Conservation (phyloP, 495 filamentous ascomycete genomes). For the Penicillium pulvis region DNA sequence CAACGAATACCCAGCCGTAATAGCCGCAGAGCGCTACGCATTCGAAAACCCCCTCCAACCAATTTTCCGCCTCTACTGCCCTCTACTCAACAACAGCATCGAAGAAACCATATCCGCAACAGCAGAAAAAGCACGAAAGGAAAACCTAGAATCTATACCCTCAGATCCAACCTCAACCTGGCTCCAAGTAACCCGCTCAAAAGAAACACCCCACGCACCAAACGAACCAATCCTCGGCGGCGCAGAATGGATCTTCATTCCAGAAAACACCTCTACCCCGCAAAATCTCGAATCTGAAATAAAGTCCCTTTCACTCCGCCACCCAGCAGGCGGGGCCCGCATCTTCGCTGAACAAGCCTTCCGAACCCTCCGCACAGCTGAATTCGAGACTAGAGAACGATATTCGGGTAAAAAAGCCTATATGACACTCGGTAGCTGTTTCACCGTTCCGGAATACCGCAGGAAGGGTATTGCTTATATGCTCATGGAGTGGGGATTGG, state of each 20-base stretch:
- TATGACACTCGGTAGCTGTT: slow-evolving; percentile 12
- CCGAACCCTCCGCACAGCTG: slow-evolving; percentile 2
- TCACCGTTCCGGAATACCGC: slow-evolving; percentile 8
- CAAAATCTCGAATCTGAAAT: neutral
- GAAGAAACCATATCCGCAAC: slow-evolving; percentile 4
- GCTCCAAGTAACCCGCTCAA: slow-evolving; percentile 7
- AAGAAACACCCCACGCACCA: neutral
- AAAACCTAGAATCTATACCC: neutral
- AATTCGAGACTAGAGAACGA: neutral
- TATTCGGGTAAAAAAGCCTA: neutral
- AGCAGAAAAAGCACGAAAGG: neutral
- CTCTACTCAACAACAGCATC: neutral
- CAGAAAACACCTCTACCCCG: neutral
- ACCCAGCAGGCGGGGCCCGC: slow-evolving; percentile 11
- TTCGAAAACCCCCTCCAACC: slow-evolving; percentile 14
- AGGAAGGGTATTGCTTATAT: slow-evolving; percentile 5
- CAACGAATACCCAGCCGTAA: slow-evolving; percentile 3
- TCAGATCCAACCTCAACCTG: slow-evolving; percentile 5
- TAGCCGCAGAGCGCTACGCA: slow-evolving; percentile 10
- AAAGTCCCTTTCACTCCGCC: slow-evolving; percentile 1
- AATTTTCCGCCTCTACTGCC: slow-evolving; percentile 14
- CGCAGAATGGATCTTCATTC: slow-evolving; percentile 12
- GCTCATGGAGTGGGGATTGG: slow-evolving; percentile 13
- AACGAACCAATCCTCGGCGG: slow-evolving; percentile 7
- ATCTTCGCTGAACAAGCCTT: slow-evolving; percentile 10